A percentile compares a stretch with the other conserved stretches of the same genome.
Conservation (phyloP, 805 yeast genomes). For the Kluyveromyces nonfermentans region DNA sequence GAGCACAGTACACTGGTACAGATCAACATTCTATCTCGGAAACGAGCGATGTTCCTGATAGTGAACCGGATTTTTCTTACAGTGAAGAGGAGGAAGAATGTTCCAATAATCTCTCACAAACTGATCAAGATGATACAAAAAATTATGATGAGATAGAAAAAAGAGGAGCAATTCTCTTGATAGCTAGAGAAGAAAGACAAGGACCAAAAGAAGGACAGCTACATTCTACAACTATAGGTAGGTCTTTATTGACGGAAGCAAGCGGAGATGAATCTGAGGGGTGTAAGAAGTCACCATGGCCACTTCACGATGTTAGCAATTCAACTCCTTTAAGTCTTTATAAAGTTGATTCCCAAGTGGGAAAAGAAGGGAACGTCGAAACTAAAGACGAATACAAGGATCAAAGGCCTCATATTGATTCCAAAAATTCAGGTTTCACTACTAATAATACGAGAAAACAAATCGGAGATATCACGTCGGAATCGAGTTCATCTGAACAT, state of each 20-base stretch:
- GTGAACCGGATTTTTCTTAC: slow-evolving; percentile 15
- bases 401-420: background rate
- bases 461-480: slow-evolving; percentile 3
- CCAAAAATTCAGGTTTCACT: background rate
- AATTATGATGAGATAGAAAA: slow-evolving; percentile 19
- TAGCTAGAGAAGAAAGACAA: slow-evolving; percentile 4
- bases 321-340: background rate
- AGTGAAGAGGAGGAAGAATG: slow-evolving; percentile 10
- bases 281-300: background rate
- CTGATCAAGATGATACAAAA: slow-evolving; percentile 20
- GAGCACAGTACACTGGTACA: background rate
- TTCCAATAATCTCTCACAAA: slow-evolving; percentile 15
- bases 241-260: background rate
- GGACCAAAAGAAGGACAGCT: slow-evolving; percentile 9
- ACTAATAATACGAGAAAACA: background rate
- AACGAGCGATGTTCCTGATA: slow-evolving; percentile 15
- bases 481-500: slow-evolving; percentile 5
- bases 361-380: background rate
- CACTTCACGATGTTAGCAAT: background rate
- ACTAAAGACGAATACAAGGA: background rate
- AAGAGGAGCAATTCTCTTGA: slow-evolving; percentile 1
- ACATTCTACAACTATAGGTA: slow-evolving; percentile 10
- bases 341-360: background rate
- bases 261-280: background rate
- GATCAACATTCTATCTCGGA: slow-evolving; percentile 8